Conservation (phyloP, 306 rosid genomes). For the Cucumis cinereus region DNA sequence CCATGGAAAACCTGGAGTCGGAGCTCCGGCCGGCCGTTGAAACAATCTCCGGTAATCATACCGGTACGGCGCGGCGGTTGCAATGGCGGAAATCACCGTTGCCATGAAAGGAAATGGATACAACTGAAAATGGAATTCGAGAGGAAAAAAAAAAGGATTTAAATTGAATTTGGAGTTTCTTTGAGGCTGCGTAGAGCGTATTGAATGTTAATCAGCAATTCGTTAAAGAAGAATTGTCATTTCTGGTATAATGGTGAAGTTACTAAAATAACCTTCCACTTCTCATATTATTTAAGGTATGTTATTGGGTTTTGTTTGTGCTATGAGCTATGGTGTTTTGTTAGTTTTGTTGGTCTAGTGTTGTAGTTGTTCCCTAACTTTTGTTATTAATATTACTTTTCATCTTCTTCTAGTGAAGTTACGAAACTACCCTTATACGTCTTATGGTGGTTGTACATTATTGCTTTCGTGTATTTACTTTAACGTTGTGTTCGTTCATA, state of each 20-base stretch:
- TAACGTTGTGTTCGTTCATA: too few species aligned
- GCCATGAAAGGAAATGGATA: conserved; percentile 8
- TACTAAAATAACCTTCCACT: background rate
- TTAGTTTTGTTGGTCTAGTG: background rate
- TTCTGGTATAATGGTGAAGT: background rate
- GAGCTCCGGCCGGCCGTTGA: background rate
- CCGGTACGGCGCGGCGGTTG: conserved; percentile 4
- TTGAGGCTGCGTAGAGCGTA: background rate
- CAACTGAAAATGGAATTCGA: background rate
- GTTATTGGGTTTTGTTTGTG: background rate
- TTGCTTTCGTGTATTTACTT: background rate
- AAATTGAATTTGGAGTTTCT: background rate
- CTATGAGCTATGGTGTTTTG: background rate
- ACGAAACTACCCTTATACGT: background rate
- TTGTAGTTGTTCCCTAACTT: too few species aligned
- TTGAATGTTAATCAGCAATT: background rate
- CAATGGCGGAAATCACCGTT: conserved; percentile 11
- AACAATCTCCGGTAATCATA: background rate
- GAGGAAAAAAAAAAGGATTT: background rate
- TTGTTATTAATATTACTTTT: too few species aligned
- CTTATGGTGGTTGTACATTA: too few species aligned
- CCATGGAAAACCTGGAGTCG: background rate
- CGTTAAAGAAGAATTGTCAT: background rate
- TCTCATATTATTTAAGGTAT: background rate
- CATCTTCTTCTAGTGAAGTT: background rate